A percentile compares a stretch with the other conserved stretches of the same genome.
Evolutionary conservation across 2,329 filamentous ascomycete species (phyloP).

Genomic region (Clonostachys byssicola): DNA sequence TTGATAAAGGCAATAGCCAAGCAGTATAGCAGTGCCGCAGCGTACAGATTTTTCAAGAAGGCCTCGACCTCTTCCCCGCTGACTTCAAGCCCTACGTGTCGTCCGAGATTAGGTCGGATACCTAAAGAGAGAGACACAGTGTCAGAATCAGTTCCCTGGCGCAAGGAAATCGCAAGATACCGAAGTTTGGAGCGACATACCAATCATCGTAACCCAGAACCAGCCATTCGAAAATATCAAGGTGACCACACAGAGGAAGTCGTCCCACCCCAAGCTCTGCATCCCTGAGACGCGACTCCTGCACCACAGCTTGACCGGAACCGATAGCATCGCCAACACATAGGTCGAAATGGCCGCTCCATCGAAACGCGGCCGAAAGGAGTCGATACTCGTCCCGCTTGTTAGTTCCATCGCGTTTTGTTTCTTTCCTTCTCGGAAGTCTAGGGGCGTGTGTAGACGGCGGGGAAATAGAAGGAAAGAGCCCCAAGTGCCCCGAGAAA

Average conservation of each 20-base stretch:
- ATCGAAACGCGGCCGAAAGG: neutral
- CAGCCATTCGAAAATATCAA: neutral
- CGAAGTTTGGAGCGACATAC: neutral
- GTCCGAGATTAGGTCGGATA: neutral
- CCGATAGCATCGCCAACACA: neutral
- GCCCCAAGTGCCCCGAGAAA: neutral
- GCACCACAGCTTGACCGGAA: neutral
- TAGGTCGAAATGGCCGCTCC: neutral
- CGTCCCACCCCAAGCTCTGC: neutral
- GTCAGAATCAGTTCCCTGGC: neutral
- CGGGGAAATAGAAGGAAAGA: neutral
- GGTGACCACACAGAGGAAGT: neutral
- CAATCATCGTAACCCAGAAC: neutral
- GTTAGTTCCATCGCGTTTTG: neutral
- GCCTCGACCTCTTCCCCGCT: neutral
- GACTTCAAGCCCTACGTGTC: neutral
- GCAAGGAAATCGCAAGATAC: neutral
- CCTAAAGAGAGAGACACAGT: neutral
- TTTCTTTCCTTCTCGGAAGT: neutral
- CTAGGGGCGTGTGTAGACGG: neutral
- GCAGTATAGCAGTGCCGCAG: neutral
- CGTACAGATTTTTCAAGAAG: neutral
- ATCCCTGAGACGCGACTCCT: neutral
- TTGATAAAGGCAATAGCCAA: neutral
- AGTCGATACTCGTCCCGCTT: neutral